Evolutionary conservation across 129 eudicot species (phyloP).

Genomic region (Deinandra increscens): DNA sequence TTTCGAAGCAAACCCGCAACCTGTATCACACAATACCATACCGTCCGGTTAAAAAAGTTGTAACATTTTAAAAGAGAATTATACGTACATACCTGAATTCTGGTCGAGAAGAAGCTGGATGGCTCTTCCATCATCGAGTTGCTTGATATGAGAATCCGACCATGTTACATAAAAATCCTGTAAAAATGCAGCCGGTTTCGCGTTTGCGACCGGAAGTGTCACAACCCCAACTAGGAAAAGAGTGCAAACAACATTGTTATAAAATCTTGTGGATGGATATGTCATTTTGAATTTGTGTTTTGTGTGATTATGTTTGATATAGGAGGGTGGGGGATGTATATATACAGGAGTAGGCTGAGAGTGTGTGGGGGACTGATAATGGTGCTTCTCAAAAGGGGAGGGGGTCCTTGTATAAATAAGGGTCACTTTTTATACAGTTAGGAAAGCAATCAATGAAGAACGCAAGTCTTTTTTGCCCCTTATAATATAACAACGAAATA

Average conservation of each 20-base stretch:
- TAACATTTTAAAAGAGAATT: not conserved
- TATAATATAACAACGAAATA: constrained; percentile 6
- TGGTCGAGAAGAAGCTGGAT: constrained; percentile 79
- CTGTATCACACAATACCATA: constrained; percentile 25
- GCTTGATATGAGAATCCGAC: constrained; percentile 73
- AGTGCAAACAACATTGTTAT: constrained; percentile 11
- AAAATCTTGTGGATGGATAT: constrained; percentile 15
- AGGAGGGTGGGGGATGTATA: constrained; percentile 2
- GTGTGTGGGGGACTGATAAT: constrained; percentile 27
- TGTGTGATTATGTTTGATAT: constrained; percentile 25
- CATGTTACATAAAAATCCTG: constrained; percentile 76
- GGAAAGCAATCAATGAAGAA: not conserved
- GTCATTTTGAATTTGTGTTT: constrained; percentile 18
- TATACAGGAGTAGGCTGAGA: constrained; percentile 7
- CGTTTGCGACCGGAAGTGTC: constrained; percentile 25
- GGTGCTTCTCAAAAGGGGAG: not conserved
- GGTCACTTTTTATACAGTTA: constrained; percentile 3
- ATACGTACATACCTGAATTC: constrained; percentile 50
- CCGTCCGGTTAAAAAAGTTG: not conserved
- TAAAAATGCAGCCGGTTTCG: constrained; percentile 70
- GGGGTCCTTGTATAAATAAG: constrained; percentile 16
- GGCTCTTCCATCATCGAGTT: constrained; percentile 71
- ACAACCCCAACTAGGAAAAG: constrained; percentile 25
- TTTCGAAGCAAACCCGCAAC: constrained; percentile 82
- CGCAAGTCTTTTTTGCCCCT: not conserved